phyloP scores from a whole-genome alignment of 805 yeast genomes.

The Ogataea angusta region DNA sequence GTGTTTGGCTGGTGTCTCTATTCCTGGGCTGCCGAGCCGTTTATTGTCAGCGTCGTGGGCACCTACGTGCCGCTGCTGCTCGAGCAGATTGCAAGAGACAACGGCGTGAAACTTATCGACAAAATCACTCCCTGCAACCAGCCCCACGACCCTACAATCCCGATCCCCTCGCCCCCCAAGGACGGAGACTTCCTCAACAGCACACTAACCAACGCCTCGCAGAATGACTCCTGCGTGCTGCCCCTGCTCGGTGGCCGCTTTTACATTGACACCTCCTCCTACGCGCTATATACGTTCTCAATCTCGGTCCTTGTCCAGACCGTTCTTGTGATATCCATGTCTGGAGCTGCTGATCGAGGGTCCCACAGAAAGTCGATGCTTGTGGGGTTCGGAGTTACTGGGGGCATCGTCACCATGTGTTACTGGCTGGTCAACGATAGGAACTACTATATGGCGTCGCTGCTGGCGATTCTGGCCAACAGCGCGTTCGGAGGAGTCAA shows the following conservation, averaged over 20 bases:
- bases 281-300: slow-evolving; percentile 72
- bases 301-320: slow-evolving; percentile 71
- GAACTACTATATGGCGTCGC: slow-evolving; percentile 47
- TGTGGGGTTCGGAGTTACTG: slow-evolving; percentile 54
- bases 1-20: slow-evolving; percentile 68
- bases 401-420: slow-evolving; percentile 51
- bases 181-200: slow-evolving; percentile 9
- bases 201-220: not conserved
- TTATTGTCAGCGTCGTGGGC: slow-evolving; percentile 73
- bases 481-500: slow-evolving; percentile 74
- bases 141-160: slow-evolving; percentile 29
- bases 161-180: slow-evolving; percentile 31
- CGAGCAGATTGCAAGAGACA: slow-evolving; percentile 69
- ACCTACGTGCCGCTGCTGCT: slow-evolving; percentile 71
- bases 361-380: slow-evolving; percentile 55
- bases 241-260: slow-evolving; percentile 29
- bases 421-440: slow-evolving; percentile 38
- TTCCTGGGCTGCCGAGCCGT: slow-evolving; percentile 77
- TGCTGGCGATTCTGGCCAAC: slow-evolving; percentile 60
- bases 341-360: slow-evolving; percentile 70
- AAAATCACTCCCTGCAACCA: slow-evolving; percentile 52
- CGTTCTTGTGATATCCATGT: slow-evolving; percentile 62
- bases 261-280: slow-evolving; percentile 68
- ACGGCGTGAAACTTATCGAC: slow-evolving; percentile 63
- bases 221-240: slow-evolving; percentile 30